Base-by-base conservation (phyloP, 257 asterid species). In the Mentha longifolia region DNA sequence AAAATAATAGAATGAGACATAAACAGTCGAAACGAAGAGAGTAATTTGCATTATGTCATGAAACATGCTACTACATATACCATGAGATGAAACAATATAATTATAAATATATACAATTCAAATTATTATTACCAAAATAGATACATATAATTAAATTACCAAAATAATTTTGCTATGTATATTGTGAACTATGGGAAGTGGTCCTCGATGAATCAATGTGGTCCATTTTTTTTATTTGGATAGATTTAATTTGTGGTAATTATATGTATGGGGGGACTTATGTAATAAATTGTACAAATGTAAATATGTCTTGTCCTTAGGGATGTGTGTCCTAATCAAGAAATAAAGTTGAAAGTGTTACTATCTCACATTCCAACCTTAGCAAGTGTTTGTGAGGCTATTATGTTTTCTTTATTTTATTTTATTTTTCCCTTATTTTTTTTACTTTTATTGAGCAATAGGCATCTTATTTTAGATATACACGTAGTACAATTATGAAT, bases 201-300 rank as follows among this genome's bases (percentile, higher is more conserved):
- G 79, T 69, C 54, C 59, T 39, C 31, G 41, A 30, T 59, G 65
- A 37, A 15, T 3, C 25, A 60, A 51, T 17, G 71, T 68, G 79
- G 75, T 62, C 75, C 71, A 68, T 0, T n/a, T 47, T 47, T 47
- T 3, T 12, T 47, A 15, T 30, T 56, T 30, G 2, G 3, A 39
- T 73, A 17, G 20, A 25, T 17, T 31, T 19, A 9, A 57, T 56
- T 33, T 58, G 64, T 11, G 49, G 31, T 47, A 46, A 42, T 8
- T 66, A 33, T 47, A 8, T 5, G 16, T 41, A 57, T 33, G 54
- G 78, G 25, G 47, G 9, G 30, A 19, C 12, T 17, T 17, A 7
- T 39, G 72, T 49, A 47, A 50, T 67, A 54, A 66, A 60, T 35
- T 61, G 66, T 68, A 60, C 71, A 75, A 75, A 75, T 41, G 75